Evolutionary conservation across 495 filamentous ascomycete species (phyloP).

Genomic region (Xylaria grammica): DNA sequence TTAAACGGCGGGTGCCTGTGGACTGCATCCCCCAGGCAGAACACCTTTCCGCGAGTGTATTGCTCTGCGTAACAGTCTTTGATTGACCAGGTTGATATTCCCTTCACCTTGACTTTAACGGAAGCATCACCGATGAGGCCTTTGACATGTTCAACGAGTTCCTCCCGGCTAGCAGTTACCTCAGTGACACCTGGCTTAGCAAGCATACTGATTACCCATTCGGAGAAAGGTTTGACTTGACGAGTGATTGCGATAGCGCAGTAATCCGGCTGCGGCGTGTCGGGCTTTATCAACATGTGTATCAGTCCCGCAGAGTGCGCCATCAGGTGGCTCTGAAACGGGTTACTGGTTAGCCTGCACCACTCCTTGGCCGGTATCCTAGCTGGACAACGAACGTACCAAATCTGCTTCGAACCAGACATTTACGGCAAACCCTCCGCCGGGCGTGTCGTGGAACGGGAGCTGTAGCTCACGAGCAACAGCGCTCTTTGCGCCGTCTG

Average conservation of each 20-base stretch:
- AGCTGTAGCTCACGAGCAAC: slow-evolving; percentile 52
- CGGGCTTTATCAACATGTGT: slow-evolving; percentile 55
- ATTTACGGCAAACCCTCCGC: slow-evolving; percentile 53
- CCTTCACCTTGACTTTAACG: slow-evolving; percentile 41
- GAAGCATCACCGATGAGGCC: slow-evolving; percentile 59
- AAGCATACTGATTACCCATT: slow-evolving; percentile 54
- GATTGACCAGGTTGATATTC: slow-evolving; percentile 46
- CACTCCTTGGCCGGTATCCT: neutral
- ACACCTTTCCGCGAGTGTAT: slow-evolving; percentile 32
- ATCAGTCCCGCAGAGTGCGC: slow-evolving; percentile 57
- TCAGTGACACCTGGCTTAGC: slow-evolving; percentile 40
- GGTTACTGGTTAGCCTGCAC: neutral
- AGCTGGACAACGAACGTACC: slow-evolving; percentile 25
- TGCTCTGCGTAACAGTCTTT: slow-evolving; percentile 48
- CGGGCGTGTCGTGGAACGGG: slow-evolving; percentile 44
- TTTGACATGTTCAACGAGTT: slow-evolving; percentile 45
- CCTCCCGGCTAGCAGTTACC: slow-evolving; percentile 38
- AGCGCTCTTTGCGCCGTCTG: slow-evolving; percentile 60
- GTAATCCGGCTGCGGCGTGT: slow-evolving; percentile 42
- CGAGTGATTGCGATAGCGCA: slow-evolving; percentile 42
- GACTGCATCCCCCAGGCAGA: slow-evolving; percentile 54
- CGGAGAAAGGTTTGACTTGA: slow-evolving; percentile 51
- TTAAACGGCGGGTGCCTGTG: slow-evolving; percentile 56
- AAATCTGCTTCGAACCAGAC: slow-evolving; percentile 59
- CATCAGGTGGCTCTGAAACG: slow-evolving; percentile 42